Evolutionary conservation across 768 basidiomycete genomes (phyloP), one percentile per base, ranked within the genome.

Genomic region (Cystobasidiopsis lactophilus): DNA sequence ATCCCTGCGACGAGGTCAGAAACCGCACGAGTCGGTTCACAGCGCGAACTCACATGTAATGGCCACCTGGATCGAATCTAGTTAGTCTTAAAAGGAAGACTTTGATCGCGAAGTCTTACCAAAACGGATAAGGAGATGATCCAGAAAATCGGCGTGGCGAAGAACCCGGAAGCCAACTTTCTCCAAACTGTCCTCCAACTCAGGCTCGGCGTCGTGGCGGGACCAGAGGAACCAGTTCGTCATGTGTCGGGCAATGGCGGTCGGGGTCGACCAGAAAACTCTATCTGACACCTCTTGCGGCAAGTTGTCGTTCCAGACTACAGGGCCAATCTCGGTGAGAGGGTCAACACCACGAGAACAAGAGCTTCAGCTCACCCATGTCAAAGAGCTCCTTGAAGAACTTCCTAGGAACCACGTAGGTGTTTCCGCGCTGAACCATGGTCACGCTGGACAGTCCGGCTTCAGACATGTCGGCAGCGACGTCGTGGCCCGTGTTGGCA

Each of bases 351-450:
- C 29, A 11, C 18, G 48, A 3, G 24, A 11, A 23, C 3, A 5
- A 27, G 21, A 51, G 31, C 33, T n/a, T n/a, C n/a, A n/a, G n/a
- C n/a, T n/a, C n/a, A n/a, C n/a, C n/a, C n/a, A n/a, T n/a, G 24
- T 51, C 40, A 16, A 51, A 31, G 38, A 51, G 40, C 7, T 24
- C 35, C 4, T 35, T 51, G 35, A 51, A 38, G 50, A 51, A 51
- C 5, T 51, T 39, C 9, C 50, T 4, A 19, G 50, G 50, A 3
- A 51, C 40, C 2, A 54, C 52, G 27, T 48, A 49, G 26, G 52
- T 54, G 14, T 18, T 3, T 29, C 47, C 37, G 3, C 52, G 52
- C 46, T 54, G 52, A 33, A 54, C 35, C 52, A 54, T 54, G 21
- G 52, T 54, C 5, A 54, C 46, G n/a, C 45, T 35, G 19, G 45